Evolutionary conservation across 163 green algal genomes (phyloP), one percentile per base, ranked within the genome.

Genomic region (Scenedesmus sp.): DNA sequence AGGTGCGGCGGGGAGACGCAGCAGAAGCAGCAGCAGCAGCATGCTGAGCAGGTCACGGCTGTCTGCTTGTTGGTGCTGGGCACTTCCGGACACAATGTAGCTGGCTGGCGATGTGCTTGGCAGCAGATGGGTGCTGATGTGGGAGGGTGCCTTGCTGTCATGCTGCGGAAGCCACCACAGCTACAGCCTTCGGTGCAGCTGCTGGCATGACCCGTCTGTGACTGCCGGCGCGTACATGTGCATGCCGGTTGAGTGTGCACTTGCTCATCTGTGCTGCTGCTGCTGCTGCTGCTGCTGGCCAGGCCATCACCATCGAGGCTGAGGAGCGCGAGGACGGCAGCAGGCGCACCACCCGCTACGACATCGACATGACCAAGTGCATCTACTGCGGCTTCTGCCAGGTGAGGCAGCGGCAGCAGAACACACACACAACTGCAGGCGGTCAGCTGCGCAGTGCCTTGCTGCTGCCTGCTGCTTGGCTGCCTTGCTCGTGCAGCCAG

Each of bases 231-330:
- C 4, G 16, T 70, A 70, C 66, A 9, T 6, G 16, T 76, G 16
- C 26, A 13, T 76, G 23, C 46, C 18, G 18, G 20, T 79, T 79
- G 59, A 64, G 9, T 64, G 59, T 64, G 23, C 59, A 64, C 59
- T 46, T 46, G 34, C 59, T 64, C 59, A 64, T 10, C 7, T 10
- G 59, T 64, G 9, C 59, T 79, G 23, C 70, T 34, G 16, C 66
- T 76, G 66, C 66, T 26, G 18, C 66, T 76, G 66, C 66, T 16
- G 66, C 66, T 34, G 16, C 66, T 34, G 15, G 3, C 66, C 98
- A 99, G 93, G 98, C 98, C 60, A 99, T 99, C 94, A 99, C 98
- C 57, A 99, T 99, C 90, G 98, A 99, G 94, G 98, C 98, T 16
- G 98, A 99, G 94, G 98, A 99, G 96, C 96, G 98, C 46, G 98